These are phyloP conservation scores for Populus nigra DNA, from an alignment of 345 rosid species.

Conservation along the genomic window DNA sequence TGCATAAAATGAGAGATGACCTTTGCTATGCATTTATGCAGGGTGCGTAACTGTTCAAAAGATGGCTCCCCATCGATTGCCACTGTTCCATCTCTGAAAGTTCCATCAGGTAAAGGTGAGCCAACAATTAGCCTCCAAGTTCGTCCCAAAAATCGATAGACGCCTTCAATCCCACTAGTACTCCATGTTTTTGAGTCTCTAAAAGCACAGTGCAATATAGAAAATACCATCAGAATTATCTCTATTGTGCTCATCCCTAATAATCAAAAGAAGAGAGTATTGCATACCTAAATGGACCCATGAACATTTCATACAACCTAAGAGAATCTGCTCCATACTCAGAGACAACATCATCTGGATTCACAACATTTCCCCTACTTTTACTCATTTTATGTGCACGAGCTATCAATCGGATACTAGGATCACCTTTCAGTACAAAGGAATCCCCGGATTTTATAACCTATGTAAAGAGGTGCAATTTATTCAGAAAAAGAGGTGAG, in stretches of 20 bases:
- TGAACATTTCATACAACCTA: conserved; percentile 93
- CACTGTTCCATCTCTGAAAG: conserved; percentile 58
- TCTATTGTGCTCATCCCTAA: conserved; percentile 1
- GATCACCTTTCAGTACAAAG: conserved; percentile 66
- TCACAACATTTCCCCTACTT: conserved; percentile 95
- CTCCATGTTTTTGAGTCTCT: conserved; percentile 97
- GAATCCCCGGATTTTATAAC: conserved; percentile 73
- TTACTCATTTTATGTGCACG: conserved; percentile 95
- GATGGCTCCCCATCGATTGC: conserved; percentile 64
- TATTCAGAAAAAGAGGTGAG: neutral
- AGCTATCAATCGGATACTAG: conserved; percentile 56
- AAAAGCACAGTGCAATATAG: conserved; percentile 19
- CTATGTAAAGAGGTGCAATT: conserved; percentile 30
- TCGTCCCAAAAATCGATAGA: conserved; percentile 82
- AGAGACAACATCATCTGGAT: conserved; percentile 83
- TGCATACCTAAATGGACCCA: conserved; percentile 93
- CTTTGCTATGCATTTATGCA: conserved; percentile 90
- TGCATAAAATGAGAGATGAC: conserved; percentile 31
- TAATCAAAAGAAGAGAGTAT: neutral
- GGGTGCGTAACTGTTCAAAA: conserved; percentile 61
- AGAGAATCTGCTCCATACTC: conserved; percentile 96
- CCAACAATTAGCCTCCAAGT: conserved; percentile 86
- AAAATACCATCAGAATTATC: conserved; percentile 5
- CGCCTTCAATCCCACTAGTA: conserved; percentile 94
- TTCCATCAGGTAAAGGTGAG: conserved; percentile 52